Base-by-base conservation (phyloP, 2,329 filamentous ascomycete species). In the Herpomyces periplanetae region DNA sequence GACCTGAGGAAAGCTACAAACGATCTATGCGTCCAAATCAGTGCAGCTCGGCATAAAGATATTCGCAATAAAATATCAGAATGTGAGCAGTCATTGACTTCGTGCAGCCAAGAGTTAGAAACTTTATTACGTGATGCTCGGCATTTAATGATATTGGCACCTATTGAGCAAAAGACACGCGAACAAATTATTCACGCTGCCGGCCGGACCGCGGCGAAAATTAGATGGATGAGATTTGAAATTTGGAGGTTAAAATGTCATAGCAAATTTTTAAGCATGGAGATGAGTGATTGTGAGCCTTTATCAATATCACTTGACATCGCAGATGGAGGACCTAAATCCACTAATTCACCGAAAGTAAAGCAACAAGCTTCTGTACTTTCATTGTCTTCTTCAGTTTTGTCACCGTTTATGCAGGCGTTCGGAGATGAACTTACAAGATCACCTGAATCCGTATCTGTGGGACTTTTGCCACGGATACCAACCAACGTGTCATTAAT, bases 161-260 rank as follows among this genome's bases (percentile, higher is more conserved):
- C 80, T 0, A 69, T 96, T 17, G 65, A 85, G 31, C 57, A 61
- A n/a, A 71, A 71, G 37, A 73, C 69, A 0, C 17, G 17, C 13
- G 75, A 91, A 24, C 54, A 69, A 23, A 51, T 91, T 21, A 49
- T 88, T n/a, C 47, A 63, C 26, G 64, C 69, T 8, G 75, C 80
- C 9, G 68, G 61, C 4, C 57, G 63, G 4, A 60, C 85, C 39
- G 59, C 73, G 21, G 69, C 69, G 3, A 71, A 75, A 34, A 42
- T 96, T 24, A 85, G 80, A 34, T 88, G 75, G 75, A 59, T 62
- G n/a, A 52, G 75, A 24, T 62, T 84, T 34, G 69, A 87, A 27
- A 80, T 88, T 9, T 88, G 73, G 69, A 64, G 60, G 20, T 52
- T 75, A 30, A 75, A 57, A 31, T 88, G 73, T 27, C 73, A 96